phyloP scores from a whole-genome alignment of 805 yeast genomes.

The Candida anglica region DNA sequence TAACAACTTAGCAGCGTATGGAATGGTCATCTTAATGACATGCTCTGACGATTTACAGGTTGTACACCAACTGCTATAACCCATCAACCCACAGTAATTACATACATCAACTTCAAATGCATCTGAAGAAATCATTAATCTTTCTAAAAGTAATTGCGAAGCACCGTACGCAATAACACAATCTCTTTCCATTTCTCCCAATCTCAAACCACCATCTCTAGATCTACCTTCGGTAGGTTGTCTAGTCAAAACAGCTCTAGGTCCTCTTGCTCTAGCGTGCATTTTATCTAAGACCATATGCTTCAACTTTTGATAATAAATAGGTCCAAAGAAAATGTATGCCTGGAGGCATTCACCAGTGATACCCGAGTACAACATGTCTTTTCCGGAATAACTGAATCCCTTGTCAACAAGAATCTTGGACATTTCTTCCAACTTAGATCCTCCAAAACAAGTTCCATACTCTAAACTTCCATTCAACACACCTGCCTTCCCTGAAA shows the following conservation, averaged over 20 bases:
- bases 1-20: slow-evolving; percentile 95
- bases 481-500: slow-evolving; percentile 97
- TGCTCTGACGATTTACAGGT: slow-evolving; percentile 86
- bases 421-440: slow-evolving; percentile 94
- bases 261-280: slow-evolving; percentile 99
- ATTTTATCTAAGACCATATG: slow-evolving; percentile 98
- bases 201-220: slow-evolving; percentile 96
- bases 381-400: slow-evolving; percentile 92
- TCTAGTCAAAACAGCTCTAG: slow-evolving; percentile 94
- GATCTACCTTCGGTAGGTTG: slow-evolving; percentile 99
- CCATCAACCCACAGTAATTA: slow-evolving; percentile 93
- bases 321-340: slow-evolving; percentile 97
- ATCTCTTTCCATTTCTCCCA: slow-evolving; percentile 99
- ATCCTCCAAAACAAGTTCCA: slow-evolving; percentile 98
- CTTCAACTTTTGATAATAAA: slow-evolving; percentile 95
- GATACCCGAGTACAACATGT: slow-evolving; percentile 94
- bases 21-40: slow-evolving; percentile 91
- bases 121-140: slow-evolving; percentile 95
- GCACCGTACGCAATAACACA: slow-evolving; percentile 99
- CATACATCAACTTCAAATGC: slow-evolving; percentile 97
- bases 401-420: slow-evolving; percentile 86
- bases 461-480: slow-evolving; percentile 86
- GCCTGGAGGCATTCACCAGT: slow-evolving; percentile 98
- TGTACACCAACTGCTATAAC: slow-evolving; percentile 97
- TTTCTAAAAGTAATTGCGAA: slow-evolving; percentile 85